Conservation (phyloP, 257 asterid species). For the Solanum chilense region DNA sequence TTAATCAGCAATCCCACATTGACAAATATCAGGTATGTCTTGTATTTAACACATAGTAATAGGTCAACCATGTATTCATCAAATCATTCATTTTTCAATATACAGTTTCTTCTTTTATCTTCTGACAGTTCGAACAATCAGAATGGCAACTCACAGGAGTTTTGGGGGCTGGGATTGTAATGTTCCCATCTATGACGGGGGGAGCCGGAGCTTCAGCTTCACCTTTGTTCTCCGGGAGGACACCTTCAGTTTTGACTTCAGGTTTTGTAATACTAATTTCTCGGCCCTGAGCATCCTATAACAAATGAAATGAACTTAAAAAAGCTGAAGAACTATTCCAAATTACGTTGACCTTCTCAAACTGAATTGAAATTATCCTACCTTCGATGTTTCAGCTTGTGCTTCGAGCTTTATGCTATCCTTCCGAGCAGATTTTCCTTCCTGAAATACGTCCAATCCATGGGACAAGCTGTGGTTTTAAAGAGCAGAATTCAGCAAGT, state of each 20-base stretch:
- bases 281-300: slow-evolving; percentile 20
- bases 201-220: slow-evolving; percentile 30
- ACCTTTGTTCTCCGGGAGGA: slow-evolving; percentile 27
- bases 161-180: slow-evolving; percentile 11
- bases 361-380: slow-evolving; percentile 4
- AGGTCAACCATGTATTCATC: neutral
- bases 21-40: neutral
- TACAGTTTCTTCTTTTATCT: neutral
- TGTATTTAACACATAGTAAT: neutral
- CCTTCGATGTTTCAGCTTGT: slow-evolving; percentile 41
- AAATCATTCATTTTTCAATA: neutral
- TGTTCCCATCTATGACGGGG: slow-evolving; percentile 8
- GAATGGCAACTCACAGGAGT: slow-evolving; percentile 33
- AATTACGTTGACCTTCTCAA: neutral
- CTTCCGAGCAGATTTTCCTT: slow-evolving; percentile 36
- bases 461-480: slow-evolving; percentile 48
- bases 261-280: slow-evolving; percentile 21
- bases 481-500: slow-evolving; percentile 15
- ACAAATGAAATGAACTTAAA: neutral
- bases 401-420: slow-evolving; percentile 42
- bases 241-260: slow-evolving; percentile 26
- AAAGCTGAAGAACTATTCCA: neutral
- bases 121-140: neutral
- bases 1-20: neutral
- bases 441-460: slow-evolving; percentile 61